Evolutionary conservation across 2,329 filamentous ascomycete species (phyloP).

Genomic region (Zopfia rhizophila): DNA sequence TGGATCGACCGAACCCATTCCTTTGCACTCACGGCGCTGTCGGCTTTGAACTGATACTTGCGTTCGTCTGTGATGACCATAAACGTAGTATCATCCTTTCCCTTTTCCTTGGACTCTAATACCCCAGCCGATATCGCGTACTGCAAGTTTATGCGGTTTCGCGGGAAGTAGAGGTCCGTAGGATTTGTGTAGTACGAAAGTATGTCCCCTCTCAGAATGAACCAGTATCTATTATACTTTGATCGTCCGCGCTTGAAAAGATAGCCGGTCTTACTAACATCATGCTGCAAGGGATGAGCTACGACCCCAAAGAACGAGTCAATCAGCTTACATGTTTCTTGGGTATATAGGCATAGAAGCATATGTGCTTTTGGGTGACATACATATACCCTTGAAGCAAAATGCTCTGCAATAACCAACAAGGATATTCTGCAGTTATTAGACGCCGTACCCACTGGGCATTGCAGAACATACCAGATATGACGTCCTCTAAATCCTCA

Average conservation of each 20-base stretch:
- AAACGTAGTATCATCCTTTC: slow-evolving; percentile 79
- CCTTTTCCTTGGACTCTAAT: slow-evolving; percentile 72
- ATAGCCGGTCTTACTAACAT: slow-evolving; percentile 84
- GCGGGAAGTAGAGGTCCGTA: slow-evolving; percentile 88
- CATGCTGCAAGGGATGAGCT: slow-evolving; percentile 40
- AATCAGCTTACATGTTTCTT: slow-evolving; percentile 79
- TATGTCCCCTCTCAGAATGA: slow-evolving; percentile 89
- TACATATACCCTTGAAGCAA: slow-evolving; percentile 96
- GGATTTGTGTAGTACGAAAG: slow-evolving; percentile 88
- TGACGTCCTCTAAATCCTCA: slow-evolving; percentile 81
- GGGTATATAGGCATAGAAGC: slow-evolving; percentile 97
- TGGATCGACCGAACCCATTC: slow-evolving; percentile 97
- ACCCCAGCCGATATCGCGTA: slow-evolving; percentile 90
- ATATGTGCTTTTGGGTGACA: slow-evolving; percentile 90
- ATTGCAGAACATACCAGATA: slow-evolving; percentile 71
- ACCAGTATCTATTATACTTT: slow-evolving; percentile 94
- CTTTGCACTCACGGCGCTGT: slow-evolving; percentile 86
- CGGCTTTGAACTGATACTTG: slow-evolving; percentile 87
- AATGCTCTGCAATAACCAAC: slow-evolving; percentile 91
- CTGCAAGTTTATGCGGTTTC: slow-evolving; percentile 89
- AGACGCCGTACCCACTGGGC: slow-evolving; percentile 8
- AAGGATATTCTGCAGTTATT: slow-evolving; percentile 78
- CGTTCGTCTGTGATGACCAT: slow-evolving; percentile 83
- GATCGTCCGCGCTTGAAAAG: slow-evolving; percentile 88
- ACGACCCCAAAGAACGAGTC: neutral